Evolutionary conservation across 2,329 filamentous ascomycete genomes (phyloP).

Genomic region (Conoideocrella luteorostrata): DNA sequence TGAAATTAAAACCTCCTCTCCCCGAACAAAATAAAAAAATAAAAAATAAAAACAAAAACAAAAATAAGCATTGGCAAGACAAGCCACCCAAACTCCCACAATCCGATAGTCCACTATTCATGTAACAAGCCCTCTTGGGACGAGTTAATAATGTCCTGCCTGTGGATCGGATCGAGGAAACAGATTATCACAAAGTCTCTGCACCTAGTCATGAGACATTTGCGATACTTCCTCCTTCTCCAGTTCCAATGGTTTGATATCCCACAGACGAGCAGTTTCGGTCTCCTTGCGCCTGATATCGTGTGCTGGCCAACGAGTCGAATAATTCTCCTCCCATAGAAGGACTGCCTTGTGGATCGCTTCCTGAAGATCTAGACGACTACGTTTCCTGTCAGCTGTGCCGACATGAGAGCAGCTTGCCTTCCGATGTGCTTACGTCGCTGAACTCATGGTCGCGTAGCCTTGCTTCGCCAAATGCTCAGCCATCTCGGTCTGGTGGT

Average conservation of each 20-base stretch:
- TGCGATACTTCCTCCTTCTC: conserved; percentile 28
- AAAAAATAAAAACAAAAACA: no score
- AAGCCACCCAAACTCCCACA: no score
- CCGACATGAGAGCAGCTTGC: no score
- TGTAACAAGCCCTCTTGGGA: no score
- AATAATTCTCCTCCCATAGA: conserved; percentile 28
- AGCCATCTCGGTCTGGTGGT: conserved; percentile 87
- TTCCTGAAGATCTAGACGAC: conserved; percentile 25
- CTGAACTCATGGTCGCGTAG: conserved; percentile 66
- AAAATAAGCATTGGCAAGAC: no score
- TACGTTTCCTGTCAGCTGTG: conserved; percentile 9
- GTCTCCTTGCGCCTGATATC: conserved; percentile 11
- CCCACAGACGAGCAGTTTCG: conserved; percentile 24
- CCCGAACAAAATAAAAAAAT: no score
- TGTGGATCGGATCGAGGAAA: conserved; percentile 2
- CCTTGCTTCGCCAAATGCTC: conserved; percentile 65
- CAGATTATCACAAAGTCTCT: conserved; percentile 12
- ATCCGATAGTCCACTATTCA: no score
- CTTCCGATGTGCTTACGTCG: conserved; percentile 59
- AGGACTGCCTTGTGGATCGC: conserved; percentile 31
- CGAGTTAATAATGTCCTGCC: no score
- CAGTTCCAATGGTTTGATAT: conserved; percentile 26
- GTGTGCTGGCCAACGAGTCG: conserved; percentile 28
- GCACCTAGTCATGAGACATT: conserved; percentile 33
- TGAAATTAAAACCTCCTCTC: neutral